Evolutionary conservation across 2,329 filamentous ascomycete genomes (phyloP).

Genomic region (Aaosphaeria pasadenensis): DNA sequence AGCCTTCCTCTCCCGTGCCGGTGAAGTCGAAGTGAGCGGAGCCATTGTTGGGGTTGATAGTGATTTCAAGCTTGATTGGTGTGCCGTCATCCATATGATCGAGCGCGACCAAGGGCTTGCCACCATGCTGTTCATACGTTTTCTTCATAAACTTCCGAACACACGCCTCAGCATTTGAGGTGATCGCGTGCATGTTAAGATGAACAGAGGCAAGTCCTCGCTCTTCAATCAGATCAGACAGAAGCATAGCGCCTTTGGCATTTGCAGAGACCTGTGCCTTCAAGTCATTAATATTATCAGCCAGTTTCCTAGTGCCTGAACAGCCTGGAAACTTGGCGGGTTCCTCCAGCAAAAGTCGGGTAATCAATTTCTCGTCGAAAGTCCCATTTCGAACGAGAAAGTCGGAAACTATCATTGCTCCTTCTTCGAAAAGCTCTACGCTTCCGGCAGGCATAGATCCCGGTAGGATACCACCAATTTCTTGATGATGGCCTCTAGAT

Average conservation of each 20-base stretch:
- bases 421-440: neutral
- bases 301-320: neutral
- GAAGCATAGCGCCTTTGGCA: neutral
- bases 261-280: neutral
- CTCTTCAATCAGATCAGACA: neutral
- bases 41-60: slow-evolving; percentile 29
- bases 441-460: neutral
- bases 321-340: neutral
- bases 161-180: neutral
- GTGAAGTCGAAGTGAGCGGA: slow-evolving; percentile 40
- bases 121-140: slow-evolving; percentile 8
- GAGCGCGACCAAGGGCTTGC: slow-evolving; percentile 16
- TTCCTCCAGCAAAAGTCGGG: neutral
- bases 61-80: slow-evolving; percentile 31
- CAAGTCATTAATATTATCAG: neutral
- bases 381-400: neutral
- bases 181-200: neutral
- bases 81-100: slow-evolving; percentile 45
- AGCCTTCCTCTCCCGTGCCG: slow-evolving; percentile 36
- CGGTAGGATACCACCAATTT: neutral
- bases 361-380: neutral
- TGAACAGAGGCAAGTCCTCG: neutral
- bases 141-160: slow-evolving; percentile 19
- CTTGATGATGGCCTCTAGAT: neutral
- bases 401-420: neutral